Percentiles rank a stretch among this genome's conserved stretches.
Conservation (phyloP, 1,284 basidiomycete genomes). For the Dichomitus squalens region DNA sequence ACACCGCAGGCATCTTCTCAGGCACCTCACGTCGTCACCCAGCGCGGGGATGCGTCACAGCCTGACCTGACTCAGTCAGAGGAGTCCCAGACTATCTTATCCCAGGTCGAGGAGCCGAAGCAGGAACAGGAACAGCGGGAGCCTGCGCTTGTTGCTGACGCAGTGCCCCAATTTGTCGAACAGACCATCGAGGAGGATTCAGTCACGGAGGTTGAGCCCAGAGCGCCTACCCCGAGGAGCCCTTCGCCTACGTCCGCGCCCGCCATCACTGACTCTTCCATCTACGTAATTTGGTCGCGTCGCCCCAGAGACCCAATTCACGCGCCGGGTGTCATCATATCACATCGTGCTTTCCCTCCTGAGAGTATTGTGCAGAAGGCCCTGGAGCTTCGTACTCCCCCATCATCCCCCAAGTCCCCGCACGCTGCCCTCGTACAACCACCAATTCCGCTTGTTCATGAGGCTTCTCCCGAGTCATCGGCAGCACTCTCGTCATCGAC, state of each 20-base stretch:
- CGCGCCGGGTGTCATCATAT: slow-evolving; percentile 71
- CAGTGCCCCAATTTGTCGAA: neutral
- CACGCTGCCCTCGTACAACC: slow-evolving; percentile 6
- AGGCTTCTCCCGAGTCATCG: slow-evolving; percentile 17
- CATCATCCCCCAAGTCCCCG: slow-evolving; percentile 29
- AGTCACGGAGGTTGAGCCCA: neutral
- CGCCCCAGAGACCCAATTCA: slow-evolving; percentile 59
- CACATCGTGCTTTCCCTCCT: slow-evolving; percentile 60
- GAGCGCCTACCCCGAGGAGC: slow-evolving; percentile 10
- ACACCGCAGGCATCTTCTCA: slow-evolving; percentile 4
- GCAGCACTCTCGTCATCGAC: slow-evolving; percentile 35
- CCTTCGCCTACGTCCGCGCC: slow-evolving; percentile 11
- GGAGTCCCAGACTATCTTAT: neutral
- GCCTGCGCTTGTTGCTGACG: neutral
- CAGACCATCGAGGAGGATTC: neutral
- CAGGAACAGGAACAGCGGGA: neutral
- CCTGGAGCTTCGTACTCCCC: slow-evolving; percentile 52
- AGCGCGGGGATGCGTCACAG: neutral
- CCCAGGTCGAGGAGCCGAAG: neutral
- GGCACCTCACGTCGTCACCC: neutral
- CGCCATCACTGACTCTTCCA: slow-evolving; percentile 7
- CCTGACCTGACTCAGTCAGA: slow-evolving; percentile 1
- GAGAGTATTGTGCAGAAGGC: slow-evolving; percentile 54
- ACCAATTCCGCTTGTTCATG: neutral
- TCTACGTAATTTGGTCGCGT: slow-evolving; percentile 68